Conservation (phyloP, 805 yeast genomes). For the Grigorovia yakushimaensis region DNA sequence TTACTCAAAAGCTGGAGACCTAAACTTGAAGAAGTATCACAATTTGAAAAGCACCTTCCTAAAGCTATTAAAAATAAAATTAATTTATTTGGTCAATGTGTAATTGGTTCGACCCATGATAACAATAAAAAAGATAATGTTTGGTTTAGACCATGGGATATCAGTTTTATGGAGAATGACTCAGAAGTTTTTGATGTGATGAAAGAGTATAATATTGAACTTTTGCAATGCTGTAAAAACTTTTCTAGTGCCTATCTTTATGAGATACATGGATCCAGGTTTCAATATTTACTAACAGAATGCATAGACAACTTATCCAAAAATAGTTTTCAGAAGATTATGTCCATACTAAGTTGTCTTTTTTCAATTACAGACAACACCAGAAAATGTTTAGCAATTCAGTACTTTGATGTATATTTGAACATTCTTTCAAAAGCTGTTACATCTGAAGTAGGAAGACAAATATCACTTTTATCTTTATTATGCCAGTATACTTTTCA, state of each 20-base stretch:
- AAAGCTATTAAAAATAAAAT: conserved; percentile 9
- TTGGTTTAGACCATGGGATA: conserved; percentile 24
- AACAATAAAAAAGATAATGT: conserved; percentile 4
- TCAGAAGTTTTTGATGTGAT: conserved; percentile 8
- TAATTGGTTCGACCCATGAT: conserved; percentile 13
- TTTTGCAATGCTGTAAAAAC: conserved; percentile 11
- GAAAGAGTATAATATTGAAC: conserved; percentile 16
- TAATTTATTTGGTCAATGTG: conserved; percentile 22
- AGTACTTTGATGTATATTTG: conserved; percentile 79
- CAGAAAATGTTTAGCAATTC: conserved; percentile 43
- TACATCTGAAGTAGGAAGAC: conserved; percentile 19
- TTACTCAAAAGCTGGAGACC: conserved; percentile 19
- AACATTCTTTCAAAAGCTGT: conserved; percentile 27
- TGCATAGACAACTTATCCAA: conserved; percentile 14
- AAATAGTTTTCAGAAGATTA: conserved; percentile 11
- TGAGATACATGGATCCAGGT: conserved; percentile 33
- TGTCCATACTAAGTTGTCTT: conserved; percentile 15
- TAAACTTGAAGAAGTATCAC: conserved; percentile 2
- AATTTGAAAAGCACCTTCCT: neutral
- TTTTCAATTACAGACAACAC: conserved; percentile 34
- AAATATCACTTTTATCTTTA: conserved; percentile 19
- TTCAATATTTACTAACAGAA: conserved; percentile 30
- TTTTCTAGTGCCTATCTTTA: conserved; percentile 11
- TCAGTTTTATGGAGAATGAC: conserved; percentile 11
- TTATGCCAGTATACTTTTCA: conserved; percentile 26